phyloP scores from a whole-genome alignment of 805 yeast genomes.

The Maudiozyma turicensis region DNA sequence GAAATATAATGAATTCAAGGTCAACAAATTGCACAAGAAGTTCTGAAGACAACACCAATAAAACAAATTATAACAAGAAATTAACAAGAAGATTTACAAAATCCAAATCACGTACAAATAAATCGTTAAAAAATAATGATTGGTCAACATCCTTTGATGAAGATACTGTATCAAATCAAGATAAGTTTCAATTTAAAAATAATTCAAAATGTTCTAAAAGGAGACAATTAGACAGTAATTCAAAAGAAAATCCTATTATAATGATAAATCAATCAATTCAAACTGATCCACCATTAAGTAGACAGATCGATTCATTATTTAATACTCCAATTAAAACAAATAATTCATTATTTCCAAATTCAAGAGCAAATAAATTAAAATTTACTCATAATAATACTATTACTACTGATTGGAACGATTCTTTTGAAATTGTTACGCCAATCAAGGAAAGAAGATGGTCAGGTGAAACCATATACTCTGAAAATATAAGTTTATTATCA shows the following conservation, averaged over 20 bases:
- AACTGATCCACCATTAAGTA: constrained; percentile 4
- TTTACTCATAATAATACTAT: not conserved
- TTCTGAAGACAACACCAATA: not conserved
- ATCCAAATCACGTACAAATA: not conserved
- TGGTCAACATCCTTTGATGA: not conserved
- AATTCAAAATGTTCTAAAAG: not conserved
- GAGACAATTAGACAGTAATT: no score
- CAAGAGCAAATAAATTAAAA: not conserved
- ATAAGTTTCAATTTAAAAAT: not conserved
- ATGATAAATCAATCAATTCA: constrained; percentile 3
- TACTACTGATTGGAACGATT: not conserved
- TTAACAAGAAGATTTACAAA: not conserved
- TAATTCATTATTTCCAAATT: not conserved
- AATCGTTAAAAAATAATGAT: not conserved
- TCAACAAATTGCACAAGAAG: not conserved
- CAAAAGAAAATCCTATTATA: not conserved
- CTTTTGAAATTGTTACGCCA: not conserved
- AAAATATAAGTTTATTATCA: not conserved
- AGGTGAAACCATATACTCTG: not conserved
- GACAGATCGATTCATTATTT: constrained; percentile 4
- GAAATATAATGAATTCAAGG: not conserved
- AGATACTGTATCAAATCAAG: not conserved
- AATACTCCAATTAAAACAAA: not conserved
- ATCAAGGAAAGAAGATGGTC: constrained; percentile 3
- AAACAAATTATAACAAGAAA: not conserved